Conservation (phyloP, 2,329 filamentous ascomycete genomes). For the Neopestalotiopsis clavispora region DNA sequence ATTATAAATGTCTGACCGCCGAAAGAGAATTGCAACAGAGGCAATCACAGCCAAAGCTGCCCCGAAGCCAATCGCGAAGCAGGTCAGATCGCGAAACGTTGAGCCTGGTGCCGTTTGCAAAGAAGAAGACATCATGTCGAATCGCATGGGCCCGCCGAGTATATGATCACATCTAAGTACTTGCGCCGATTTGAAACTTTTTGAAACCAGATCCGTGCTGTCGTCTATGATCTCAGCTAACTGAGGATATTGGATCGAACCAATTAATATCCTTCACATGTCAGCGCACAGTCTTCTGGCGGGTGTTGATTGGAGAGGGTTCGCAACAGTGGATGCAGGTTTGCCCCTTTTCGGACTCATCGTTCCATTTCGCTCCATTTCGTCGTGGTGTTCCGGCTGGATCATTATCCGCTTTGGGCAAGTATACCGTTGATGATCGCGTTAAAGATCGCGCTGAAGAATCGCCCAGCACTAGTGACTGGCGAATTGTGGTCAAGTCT, state of each 20-base stretch:
- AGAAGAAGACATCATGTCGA: neutral
- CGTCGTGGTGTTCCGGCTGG: neutral
- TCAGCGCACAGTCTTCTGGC: neutral
- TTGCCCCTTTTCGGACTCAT: neutral
- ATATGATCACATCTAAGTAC: no score
- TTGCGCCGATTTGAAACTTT: no score
- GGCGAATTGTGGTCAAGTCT: neutral
- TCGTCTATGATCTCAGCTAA: neutral
- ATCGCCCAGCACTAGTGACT: neutral
- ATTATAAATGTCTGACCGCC: conserved; percentile 41
- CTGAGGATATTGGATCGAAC: neutral
- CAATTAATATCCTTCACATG: neutral
- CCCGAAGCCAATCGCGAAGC: neutral
- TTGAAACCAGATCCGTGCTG: neutral
- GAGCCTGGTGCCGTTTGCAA: neutral
- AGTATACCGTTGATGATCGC: neutral
- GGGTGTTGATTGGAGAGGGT: neutral
- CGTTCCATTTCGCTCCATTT: neutral
- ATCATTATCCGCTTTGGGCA: neutral
- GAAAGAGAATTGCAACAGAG: neutral
- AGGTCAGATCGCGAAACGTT: neutral
- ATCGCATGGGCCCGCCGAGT: neutral
- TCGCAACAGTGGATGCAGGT: neutral
- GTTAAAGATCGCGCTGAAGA: no score
- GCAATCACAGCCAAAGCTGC: neutral